Conservation (phyloP, 371 early-diverging fungal genomes). For the Mucor indicus region DNA sequence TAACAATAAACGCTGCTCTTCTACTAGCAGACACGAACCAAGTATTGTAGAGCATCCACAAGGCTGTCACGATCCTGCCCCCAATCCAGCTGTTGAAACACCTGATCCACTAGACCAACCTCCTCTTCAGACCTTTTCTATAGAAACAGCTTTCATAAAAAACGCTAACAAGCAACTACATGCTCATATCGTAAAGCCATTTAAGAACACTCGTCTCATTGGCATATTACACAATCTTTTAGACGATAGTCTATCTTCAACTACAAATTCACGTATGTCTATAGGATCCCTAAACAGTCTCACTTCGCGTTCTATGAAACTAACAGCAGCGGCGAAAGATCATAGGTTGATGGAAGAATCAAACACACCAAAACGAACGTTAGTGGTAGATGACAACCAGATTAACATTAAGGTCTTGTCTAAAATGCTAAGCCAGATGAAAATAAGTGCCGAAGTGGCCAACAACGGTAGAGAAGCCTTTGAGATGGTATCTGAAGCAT, state of each 20-base stretch:
- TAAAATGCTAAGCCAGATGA: constrained; percentile 32
- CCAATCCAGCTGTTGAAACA: constrained; percentile 6
- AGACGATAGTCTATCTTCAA: no score
- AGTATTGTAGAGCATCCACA: constrained; percentile 7
- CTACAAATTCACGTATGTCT: no score
- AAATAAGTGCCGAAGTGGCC: constrained; percentile 17
- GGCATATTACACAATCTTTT: constrained; percentile 6
- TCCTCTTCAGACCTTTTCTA: no score
- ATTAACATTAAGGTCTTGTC: constrained; percentile 49
- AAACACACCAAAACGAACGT: constrained; percentile 17
- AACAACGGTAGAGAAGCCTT: constrained; percentile 46
- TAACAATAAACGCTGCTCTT: neutral
- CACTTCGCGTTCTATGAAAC: no score
- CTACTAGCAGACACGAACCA: no score
- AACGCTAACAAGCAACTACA: neutral
- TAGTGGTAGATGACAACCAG: constrained; percentile 57
- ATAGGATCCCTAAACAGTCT: no score
- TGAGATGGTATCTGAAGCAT: constrained; percentile 22
- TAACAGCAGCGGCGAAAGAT: neutral
- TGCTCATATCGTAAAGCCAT: constrained; percentile 5
- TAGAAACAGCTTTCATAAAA: neutral
- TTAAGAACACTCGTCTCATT: constrained; percentile 9
- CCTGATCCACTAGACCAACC: neutral
- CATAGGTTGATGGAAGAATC: neutral
- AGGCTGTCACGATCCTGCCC: neutral